A percentile compares a stretch with the other conserved stretches of the same genome.
phyloP scores from a whole-genome alignment of 169 alveolate species.

The Plasmodium fragile region DNA sequence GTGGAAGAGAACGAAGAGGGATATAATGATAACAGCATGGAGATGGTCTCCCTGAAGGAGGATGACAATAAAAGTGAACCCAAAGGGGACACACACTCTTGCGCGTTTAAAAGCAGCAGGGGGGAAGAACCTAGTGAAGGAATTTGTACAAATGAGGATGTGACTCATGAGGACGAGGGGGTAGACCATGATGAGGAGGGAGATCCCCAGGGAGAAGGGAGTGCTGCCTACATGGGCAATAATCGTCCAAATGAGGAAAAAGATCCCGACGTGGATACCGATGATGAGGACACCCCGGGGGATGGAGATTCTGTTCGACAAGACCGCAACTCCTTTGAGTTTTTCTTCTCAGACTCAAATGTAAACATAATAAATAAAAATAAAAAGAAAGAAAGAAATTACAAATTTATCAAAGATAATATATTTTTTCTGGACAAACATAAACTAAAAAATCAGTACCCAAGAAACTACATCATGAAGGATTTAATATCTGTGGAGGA shows the following conservation, averaged over 20 bases:
- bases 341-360: constrained; percentile 46
- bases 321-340: constrained; percentile 15
- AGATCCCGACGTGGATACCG: background rate
- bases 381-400: constrained; percentile 61
- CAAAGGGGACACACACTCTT: background rate
- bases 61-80: background rate
- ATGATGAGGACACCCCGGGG: background rate
- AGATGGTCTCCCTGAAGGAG: constrained; percentile 5
- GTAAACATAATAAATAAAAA: constrained; percentile 41
- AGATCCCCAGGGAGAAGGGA: background rate
- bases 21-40: background rate
- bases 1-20: background rate
- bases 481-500: constrained; percentile 68
- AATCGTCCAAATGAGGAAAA: background rate
- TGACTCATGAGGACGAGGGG: constrained; percentile 2
- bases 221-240: background rate
- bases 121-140: background rate
- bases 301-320: background rate
- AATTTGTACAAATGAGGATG: background rate
- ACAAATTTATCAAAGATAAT: constrained; percentile 53
- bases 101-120: background rate
- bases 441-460: constrained; percentile 37
- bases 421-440: constrained; percentile 35
- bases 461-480: constrained; percentile 35
- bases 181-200: background rate